Evolutionary conservation across 2,329 filamentous ascomycete genomes (phyloP).

Genomic region (Pyrenophora graminea): DNA sequence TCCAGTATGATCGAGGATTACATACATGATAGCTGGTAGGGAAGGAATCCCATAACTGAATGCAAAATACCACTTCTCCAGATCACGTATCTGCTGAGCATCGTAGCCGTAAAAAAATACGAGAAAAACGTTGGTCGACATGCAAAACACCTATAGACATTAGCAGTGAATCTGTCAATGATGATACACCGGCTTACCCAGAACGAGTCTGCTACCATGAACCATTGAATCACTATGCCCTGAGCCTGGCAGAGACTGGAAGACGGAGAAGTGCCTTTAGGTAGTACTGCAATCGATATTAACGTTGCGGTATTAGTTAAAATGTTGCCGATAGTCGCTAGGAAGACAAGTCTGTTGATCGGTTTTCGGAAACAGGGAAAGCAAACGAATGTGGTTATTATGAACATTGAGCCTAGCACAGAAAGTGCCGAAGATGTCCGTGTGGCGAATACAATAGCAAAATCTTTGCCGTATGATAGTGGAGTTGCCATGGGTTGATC

Average conservation of each 20-base stretch:
- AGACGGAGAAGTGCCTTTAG: conserved; percentile 30
- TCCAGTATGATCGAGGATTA: conserved; percentile 63
- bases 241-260: conserved; percentile 74
- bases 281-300: conserved; percentile 67
- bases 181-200: conserved; percentile 61
- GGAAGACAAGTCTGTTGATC: conserved; percentile 86
- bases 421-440: conserved; percentile 72
- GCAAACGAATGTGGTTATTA: conserved; percentile 71
- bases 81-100: conserved; percentile 62
- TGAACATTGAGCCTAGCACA: conserved; percentile 70
- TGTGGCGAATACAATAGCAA: conserved; percentile 65
- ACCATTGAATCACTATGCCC: conserved; percentile 82
- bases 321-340: conserved; percentile 80
- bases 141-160: conserved; percentile 62
- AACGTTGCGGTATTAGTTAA: conserved; percentile 76
- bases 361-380: conserved; percentile 77
- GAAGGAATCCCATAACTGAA: conserved; percentile 75
- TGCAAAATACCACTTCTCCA: conserved; percentile 73
- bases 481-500: conserved; percentile 16
- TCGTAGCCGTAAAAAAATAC: conserved; percentile 79
- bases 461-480: conserved; percentile 19
- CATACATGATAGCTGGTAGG: conserved; percentile 67
- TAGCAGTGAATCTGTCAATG: conserved; percentile 47
- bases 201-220: conserved; percentile 22
- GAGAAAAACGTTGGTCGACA: conserved; percentile 82